Base-by-base conservation (phyloP, 2,329 filamentous ascomycete species). In the Cladorrhinum sp. region DNA sequence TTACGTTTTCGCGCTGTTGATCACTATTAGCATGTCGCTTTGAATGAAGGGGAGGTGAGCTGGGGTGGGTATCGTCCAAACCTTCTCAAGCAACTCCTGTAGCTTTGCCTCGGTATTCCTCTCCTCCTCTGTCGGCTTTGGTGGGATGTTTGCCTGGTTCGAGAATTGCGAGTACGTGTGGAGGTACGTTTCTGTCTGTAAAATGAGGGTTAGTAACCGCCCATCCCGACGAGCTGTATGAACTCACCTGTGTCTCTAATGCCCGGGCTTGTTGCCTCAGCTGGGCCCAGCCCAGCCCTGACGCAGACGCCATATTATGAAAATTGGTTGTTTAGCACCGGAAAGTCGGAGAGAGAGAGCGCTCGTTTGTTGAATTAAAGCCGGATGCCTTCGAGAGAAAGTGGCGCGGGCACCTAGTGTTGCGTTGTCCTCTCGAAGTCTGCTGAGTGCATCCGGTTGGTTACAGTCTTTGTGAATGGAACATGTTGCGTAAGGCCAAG, bases 121-220 rank as follows among this genome's bases (percentile, higher is more conserved):
- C 74, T 98, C 95, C 67, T 97, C 92, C 63, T 93, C 89, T 57
- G 90, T 90, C 10, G 93, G 90, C 71, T 95, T 93, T 3, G 85
- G 80, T 8, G 93, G 89, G 59, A 96, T 88, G 69, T 89, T 91
- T 18, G 90, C 79, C 61, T 89, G 85, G 18, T 90, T 86, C 18
- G 92, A 89, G 79, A 92, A 97, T 75, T 98, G 93, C 16, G 95
- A 95, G 74, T 96, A 99, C 62, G 84, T 87, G 70, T 92, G 89
- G 73, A 93, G 91, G 60, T 90, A 78, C 62, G 84, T 86, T 76
- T 97, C 92, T 51, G 93, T 96, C 92, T 97, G 36, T 18, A 41
- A 5, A 13, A 23, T 16, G 16, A 10, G 10, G 8, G 50, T 32
- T n/a, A 23, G 6, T 22, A 32, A 41, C 12, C 29, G 16, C n/a